phyloP scores from a whole-genome alignment of 495 filamentous ascomycete species.

The Glarea lozoyensis region DNA sequence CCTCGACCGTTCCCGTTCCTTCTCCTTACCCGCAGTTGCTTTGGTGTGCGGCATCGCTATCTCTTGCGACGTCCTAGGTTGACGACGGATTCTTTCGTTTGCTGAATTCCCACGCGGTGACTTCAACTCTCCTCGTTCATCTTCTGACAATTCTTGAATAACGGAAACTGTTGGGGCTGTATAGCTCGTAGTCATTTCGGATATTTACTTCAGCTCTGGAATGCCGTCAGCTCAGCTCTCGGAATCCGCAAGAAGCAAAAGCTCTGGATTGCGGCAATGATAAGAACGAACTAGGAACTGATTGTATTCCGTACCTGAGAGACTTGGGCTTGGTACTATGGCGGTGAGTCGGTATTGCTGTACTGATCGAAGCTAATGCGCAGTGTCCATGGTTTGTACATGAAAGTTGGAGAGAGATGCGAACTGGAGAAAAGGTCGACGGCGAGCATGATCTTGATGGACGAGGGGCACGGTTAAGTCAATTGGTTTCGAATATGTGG shows the following conservation, averaged over 20 bases:
- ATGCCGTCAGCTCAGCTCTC: constrained; percentile 6
- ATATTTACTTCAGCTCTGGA: background rate
- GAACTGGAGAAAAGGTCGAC: constrained; percentile 2
- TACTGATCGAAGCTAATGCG: constrained; percentile 3
- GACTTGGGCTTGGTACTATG: background rate
- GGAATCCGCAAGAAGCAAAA: constrained; percentile 1
- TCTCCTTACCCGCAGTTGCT: constrained; percentile 7
- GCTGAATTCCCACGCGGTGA: background rate
- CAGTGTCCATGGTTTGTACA: constrained; percentile 1
- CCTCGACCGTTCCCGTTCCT: constrained; percentile 10
- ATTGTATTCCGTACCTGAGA: background rate
- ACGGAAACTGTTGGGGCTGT: constrained; percentile 7
- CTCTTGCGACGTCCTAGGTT: constrained; percentile 2
- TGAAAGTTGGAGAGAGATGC: background rate
- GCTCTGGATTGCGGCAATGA: background rate
- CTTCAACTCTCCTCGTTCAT: constrained; percentile 10
- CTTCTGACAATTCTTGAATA: constrained; percentile 17
- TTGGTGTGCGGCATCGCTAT: constrained; percentile 2
- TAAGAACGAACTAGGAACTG: too few relatives aligned
- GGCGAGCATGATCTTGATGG: constrained; percentile 7
- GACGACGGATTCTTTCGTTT: constrained; percentile 1
- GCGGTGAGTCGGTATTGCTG: constrained; percentile 2
- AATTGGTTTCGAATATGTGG: constrained; percentile 9
- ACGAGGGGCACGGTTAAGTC: background rate
- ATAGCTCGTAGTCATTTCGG: constrained; percentile 18